Base-by-base conservation (phyloP, 805 yeast species). In the Pichia thaimueangensis region DNA sequence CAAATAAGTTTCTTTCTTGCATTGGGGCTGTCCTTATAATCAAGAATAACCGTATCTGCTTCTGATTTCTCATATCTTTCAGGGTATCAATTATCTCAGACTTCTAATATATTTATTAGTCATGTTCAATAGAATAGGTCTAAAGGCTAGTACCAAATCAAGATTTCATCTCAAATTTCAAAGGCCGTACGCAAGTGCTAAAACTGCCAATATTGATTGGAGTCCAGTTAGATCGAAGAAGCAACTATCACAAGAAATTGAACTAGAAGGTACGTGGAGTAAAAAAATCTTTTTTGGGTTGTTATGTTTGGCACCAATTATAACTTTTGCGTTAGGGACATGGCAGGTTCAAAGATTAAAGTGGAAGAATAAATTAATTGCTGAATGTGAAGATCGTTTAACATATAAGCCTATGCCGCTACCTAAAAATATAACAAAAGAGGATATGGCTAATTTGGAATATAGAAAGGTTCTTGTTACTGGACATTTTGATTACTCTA, bases 301-400 rank as follows among this genome's bases (percentile, higher is more conserved):
- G 16, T 52, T 76, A 33, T 71, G 79, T 23, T 76, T 91, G 17
- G 91, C 94, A 82, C 98, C 98, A 0, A 70, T 88, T 1, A 71
- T 88, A 3, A 78, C 96, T 10, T 85, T 91, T 58, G 81, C 80
- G 36, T 66, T 93, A 34, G 98, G 97, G 2, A 75, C 88, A 43
- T 93, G 98, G 98, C 98, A 93, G 65, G 78, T 86, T 35, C 69
- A 76, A 53, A 71, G 98, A 50, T 65, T 93, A 38, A 70, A 76
- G 47, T 93, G 98, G 98, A 93, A 93, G 60, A 83, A 80, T 20
- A 76, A 80, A 47, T 69, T 93, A 47, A 83, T 93, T 47, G 82
- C 94, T 3, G 73, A 75, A 17, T 80, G 91, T 55, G 97, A 93
- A 60, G 87, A 86, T 54, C 68, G 89, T 49, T 65, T 93, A 52